A percentile compares a stretch with the other conserved stretches of the same genome.
Evolutionary conservation across 2,329 filamentous ascomycete species (phyloP).

Genomic region (Xylaria sp.): DNA sequence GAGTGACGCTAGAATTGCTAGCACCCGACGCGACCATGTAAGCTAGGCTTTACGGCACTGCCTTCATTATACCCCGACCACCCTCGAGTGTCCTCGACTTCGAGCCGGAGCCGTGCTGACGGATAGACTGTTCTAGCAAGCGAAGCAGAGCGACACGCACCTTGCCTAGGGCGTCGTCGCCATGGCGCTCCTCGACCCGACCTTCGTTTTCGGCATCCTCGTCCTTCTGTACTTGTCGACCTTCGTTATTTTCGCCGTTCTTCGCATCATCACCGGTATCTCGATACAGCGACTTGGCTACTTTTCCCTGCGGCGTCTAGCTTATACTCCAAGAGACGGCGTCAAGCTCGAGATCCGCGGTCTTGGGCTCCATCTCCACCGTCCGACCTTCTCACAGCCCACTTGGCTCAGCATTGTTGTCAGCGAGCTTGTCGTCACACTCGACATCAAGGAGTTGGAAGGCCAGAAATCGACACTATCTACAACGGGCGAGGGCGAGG

Average conservation of each 20-base stretch:
- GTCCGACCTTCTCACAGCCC: constrained; percentile 95
- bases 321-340: constrained; percentile 90
- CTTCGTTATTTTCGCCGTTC: constrained; percentile 91
- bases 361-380: constrained; percentile 86
- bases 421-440: constrained; percentile 83
- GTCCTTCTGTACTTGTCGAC: constrained; percentile 90
- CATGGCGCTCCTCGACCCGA: constrained; percentile 77
- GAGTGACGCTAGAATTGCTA: constrained; percentile 45
- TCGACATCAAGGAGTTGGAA: constrained; percentile 78
- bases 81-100: background rate
- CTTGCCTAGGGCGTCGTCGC: constrained; percentile 47
- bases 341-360: constrained; percentile 90
- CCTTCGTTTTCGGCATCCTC: constrained; percentile 86
- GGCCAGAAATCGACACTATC: constrained; percentile 56
- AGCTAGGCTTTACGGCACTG: constrained; percentile 27
- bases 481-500: constrained; percentile 40
- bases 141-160: constrained; percentile 45
- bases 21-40: constrained; percentile 42
- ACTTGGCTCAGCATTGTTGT: constrained; percentile 95
- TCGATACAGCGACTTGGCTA: constrained; percentile 97
- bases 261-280: constrained; percentile 91
- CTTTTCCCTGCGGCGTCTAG: constrained; percentile 88
- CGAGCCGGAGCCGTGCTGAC: constrained; percentile 2
- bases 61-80: background rate
- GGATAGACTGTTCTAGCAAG: constrained; percentile 35